Evolutionary conservation across 1,284 basidiomycete genomes (phyloP).

Genomic region (Moniliella sp.): DNA sequence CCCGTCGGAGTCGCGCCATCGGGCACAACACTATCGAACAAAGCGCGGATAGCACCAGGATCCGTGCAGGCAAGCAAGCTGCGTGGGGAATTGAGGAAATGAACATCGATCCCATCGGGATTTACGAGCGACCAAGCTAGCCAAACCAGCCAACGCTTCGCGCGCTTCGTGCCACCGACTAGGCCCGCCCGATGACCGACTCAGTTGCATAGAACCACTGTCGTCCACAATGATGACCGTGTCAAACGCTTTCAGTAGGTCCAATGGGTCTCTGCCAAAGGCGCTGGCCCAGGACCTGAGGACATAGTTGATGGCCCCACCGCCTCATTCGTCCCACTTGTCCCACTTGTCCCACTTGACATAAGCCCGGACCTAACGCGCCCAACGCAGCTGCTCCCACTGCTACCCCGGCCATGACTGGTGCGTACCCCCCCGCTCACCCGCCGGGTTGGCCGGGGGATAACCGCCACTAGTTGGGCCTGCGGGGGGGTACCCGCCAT

Average conservation of each 20-base stretch:
- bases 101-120: slow-evolving; percentile 14
- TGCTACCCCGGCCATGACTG: no score
- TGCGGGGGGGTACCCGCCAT: no score
- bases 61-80: slow-evolving; percentile 4
- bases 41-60: slow-evolving; percentile 3
- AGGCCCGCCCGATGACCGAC: slow-evolving; percentile 4
- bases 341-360: no score
- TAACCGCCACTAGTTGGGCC: no score
- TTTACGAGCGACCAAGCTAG: slow-evolving; percentile 10
- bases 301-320: no score
- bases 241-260: slow-evolving; percentile 5
- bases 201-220: slow-evolving; percentile 9
- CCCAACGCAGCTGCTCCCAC: no score
- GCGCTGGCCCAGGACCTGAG: no score
- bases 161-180: slow-evolving; percentile 10
- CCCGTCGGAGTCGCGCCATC: slow-evolving; percentile 14
- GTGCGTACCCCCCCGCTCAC: no score
- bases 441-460: no score
- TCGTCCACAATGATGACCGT: slow-evolving; percentile 17
- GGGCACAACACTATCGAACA: slow-evolving; percentile 11
- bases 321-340: no score
- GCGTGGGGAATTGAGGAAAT: slow-evolving; percentile 10
- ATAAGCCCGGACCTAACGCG: no score
- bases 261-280: slow-evolving; percentile 6
- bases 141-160: slow-evolving; percentile 10